phyloP scores from a whole-genome alignment of 495 filamentous ascomycete genomes.

The Hypoxylon rickii region DNA sequence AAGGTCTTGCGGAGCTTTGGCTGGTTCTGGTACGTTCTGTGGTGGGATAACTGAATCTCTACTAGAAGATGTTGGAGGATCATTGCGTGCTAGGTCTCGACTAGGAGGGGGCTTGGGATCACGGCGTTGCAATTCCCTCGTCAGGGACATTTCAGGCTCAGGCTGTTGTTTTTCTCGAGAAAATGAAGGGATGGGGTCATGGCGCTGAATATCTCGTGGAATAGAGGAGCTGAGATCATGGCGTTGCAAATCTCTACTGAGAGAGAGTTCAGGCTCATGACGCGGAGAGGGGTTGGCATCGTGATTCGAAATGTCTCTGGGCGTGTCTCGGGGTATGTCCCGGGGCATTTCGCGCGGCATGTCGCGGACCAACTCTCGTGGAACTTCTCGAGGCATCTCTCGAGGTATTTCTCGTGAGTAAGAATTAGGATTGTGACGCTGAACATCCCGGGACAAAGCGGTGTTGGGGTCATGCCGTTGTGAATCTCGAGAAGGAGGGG shows the following conservation, averaged over 20 bases:
- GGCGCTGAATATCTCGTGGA: conserved; percentile 5
- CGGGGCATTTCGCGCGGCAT: neutral
- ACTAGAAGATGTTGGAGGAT: conserved; percentile 51
- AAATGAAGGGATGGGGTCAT: neutral
- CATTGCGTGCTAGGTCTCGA: conserved; percentile 62
- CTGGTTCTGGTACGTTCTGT: conserved; percentile 47
- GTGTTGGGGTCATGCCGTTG: no score
- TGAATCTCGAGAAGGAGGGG: neutral
- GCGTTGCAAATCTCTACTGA: neutral
- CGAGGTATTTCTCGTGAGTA: neutral
- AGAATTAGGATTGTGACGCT: neutral
- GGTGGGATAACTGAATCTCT: conserved; percentile 60
- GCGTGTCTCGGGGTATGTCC: neutral
- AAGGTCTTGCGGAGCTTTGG: conserved; percentile 30
- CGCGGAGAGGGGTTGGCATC: neutral
- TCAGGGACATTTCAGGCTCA: conserved; percentile 1
- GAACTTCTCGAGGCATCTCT: neutral
- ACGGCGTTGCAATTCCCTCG: conserved; percentile 11
- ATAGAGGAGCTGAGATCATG: neutral
- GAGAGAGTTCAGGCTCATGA: neutral
- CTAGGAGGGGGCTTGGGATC: conserved; percentile 10
- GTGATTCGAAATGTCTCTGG: neutral
- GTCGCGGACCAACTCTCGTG: no score
- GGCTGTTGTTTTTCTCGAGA: conserved; percentile 2
- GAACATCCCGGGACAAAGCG: neutral